Evolutionary conservation across 305 asterid genomes (phyloP).

Genomic region (Fraxinus floribunda): DNA sequence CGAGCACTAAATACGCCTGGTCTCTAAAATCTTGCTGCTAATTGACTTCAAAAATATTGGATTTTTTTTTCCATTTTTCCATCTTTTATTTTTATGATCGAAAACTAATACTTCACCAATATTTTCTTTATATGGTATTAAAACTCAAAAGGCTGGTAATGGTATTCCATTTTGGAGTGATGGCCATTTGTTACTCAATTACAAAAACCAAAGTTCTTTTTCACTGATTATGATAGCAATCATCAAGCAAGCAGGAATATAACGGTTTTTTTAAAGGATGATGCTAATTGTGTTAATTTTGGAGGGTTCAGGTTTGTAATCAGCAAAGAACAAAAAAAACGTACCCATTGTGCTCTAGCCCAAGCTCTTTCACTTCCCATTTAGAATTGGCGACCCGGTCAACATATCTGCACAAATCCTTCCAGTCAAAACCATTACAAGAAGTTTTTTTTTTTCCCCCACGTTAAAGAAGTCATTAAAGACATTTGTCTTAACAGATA

Average conservation of each 20-base stretch:
- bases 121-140: neutral
- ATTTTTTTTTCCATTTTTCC: conserved; percentile 8
- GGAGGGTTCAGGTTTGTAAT: neutral
- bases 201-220: neutral
- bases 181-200: neutral
- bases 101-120: conserved; percentile 6
- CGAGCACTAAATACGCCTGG: neutral
- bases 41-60: neutral
- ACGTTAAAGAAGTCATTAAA: neutral
- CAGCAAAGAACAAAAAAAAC: conserved; percentile 19
- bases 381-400: conserved; percentile 89
- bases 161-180: neutral
- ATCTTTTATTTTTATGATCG: neutral
- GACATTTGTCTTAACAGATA: conserved; percentile 8
- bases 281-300: neutral
- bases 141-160: neutral
- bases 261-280: neutral
- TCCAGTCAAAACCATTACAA: conserved; percentile 31
- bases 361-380: conserved; percentile 99
- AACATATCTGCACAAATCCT: conserved; percentile 73
- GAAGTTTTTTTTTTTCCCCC: neutral
- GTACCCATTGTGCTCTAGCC: conserved; percentile 97
- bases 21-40: neutral
- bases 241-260: neutral
- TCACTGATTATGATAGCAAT: neutral